These are phyloP conservation scores for Phytopythium vexans DNA, from an alignment of 352 stramenopile genomes.

Conservation along the genomic window DNA sequence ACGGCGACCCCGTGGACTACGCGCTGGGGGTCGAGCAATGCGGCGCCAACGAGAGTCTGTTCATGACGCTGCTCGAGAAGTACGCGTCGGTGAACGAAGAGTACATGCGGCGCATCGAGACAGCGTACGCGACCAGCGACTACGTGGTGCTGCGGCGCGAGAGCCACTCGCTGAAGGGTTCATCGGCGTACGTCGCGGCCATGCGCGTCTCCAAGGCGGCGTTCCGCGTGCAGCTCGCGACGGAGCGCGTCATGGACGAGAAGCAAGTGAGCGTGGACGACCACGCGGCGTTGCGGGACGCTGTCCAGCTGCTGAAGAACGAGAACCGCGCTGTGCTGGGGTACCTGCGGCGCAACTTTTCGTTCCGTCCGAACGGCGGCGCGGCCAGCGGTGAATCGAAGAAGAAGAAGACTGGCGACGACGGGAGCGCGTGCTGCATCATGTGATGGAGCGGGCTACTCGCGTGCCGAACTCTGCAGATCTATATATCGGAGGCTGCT, in stretches of 20 bases:
- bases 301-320: conserved; percentile 60
- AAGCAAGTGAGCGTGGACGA: conserved; percentile 28
- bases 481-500: conserved; percentile 5
- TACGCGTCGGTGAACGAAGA: conserved; percentile 68
- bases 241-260: conserved; percentile 71
- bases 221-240: conserved; percentile 76
- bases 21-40: conserved; percentile 78
- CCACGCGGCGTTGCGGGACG: conserved; percentile 30
- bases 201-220: conserved; percentile 81
- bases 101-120: conserved; percentile 77
- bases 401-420: conserved; percentile 32
- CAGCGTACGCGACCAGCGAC: conserved; percentile 44
- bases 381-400: conserved; percentile 25
- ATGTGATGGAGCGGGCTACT: conserved; percentile 38
- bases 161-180: conserved; percentile 87
- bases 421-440: conserved; percentile 55
- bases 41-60: conserved; percentile 77
- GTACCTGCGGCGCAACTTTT: conserved; percentile 83
- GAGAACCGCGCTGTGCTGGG: conserved; percentile 73
- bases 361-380: conserved; percentile 44
- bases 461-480: conserved; percentile 17
- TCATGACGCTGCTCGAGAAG: conserved; percentile 79
- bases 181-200: conserved; percentile 78
- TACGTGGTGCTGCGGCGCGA: conserved; percentile 68
- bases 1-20: conserved; percentile 80